Base-by-base conservation (phyloP, 2,329 filamentous ascomycete genomes). In the Hymenoscyphus linearis region DNA sequence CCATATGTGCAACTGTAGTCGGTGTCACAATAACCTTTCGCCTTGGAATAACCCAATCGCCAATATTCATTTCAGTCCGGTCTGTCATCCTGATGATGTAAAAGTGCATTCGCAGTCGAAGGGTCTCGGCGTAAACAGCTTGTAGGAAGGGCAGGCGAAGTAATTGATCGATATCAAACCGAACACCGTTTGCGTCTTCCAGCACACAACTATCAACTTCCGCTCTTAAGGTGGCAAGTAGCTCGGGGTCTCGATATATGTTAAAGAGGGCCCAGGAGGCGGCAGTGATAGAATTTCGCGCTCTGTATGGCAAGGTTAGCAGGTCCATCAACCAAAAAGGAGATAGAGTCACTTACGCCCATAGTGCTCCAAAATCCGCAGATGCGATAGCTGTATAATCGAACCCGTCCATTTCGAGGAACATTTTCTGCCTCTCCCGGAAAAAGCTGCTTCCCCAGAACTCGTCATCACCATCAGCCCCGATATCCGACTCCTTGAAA, bases 1-100 rank as follows among this genome's bases (percentile, higher is more conserved):
- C 50, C 50, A 53, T 53, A 25, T 53, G 50, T 53, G 50, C 50
- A 53, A 53, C 25, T 53, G 50, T 53, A 14, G 50, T 53, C 25
- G 27, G 16, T 31, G 50, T 53, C 18, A 53, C 50, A 31, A 53
- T 53, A 25, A 53, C 25, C 16, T 53, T 53, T 53, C 50, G 18
- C 6, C 22, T 53, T 53, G 25, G 50, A 6, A 53, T 53, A 3
- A 53, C 4, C 50, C 50, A 53, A 4, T 53, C 12, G 16, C 50
- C 4, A 25, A 53, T 53, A 6, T 53, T 53, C 3, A 53, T 53
- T 27, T 53, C 50, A 16, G 14, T 25, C 27, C n/a, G 25, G 16
- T 53, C 50, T 31, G 50, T 27, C 25, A 31, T 53, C 22, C 50
- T 22, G 25, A 53, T 53, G 27, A 53, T 31, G 25, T 53, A 53